Percentiles rank a stretch among this genome's conserved stretches.
Evolutionary conservation across 2,329 filamentous ascomycete genomes (phyloP).

Genomic region (Fusarium sp.): DNA sequence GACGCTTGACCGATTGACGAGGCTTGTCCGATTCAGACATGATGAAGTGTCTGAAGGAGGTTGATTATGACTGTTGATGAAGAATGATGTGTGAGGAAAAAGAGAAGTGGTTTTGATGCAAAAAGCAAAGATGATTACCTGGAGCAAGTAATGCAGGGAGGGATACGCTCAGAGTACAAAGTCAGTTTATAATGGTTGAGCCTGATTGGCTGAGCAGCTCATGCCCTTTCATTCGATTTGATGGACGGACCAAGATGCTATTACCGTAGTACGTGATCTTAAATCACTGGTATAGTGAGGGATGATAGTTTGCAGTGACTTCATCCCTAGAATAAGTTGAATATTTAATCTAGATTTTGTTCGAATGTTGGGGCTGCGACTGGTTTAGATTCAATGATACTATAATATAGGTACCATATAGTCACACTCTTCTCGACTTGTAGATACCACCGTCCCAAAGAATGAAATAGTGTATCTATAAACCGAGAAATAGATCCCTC

Average conservation of each 20-base stretch:
- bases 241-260: background rate
- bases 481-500: background rate
- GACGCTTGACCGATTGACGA: conserved; percentile 31
- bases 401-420: background rate
- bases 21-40: conserved; percentile 32
- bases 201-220: conserved; percentile 1
- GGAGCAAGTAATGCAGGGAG: background rate
- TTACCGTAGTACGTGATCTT: too few relatives aligned
- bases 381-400: background rate
- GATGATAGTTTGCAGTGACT: background rate
- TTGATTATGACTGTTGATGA: background rate
- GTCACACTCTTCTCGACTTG: background rate
- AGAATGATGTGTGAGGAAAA: background rate
- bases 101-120: background rate
- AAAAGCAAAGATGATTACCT: background rate
- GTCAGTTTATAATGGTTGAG: background rate
- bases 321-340: background rate
- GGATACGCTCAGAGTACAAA: background rate
- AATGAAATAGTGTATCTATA: background rate
- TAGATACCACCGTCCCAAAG: background rate
- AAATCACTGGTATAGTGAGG: too few relatives aligned
- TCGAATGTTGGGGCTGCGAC: background rate
- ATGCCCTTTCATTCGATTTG: background rate
- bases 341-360: background rate
- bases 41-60: background rate